These are phyloP conservation scores for Aspergillus persii DNA, from an alignment of 2,329 filamentous ascomycete species.

Conservation along the genomic window DNA sequence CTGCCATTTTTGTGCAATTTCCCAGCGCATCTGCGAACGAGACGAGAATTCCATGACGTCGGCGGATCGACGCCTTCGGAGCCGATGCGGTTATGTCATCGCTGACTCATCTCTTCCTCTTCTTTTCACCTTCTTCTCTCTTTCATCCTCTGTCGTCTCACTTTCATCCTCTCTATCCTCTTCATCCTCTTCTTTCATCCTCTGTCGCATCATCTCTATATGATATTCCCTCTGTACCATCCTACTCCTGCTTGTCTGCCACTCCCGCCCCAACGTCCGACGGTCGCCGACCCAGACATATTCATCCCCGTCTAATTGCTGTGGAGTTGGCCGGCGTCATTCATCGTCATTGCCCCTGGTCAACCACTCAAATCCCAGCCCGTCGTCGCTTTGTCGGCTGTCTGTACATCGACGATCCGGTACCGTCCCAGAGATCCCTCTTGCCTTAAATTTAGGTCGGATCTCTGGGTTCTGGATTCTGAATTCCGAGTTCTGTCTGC, in stretches of 20 bases:
- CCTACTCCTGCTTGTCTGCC: no score
- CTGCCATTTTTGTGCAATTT: no score
- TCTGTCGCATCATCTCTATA: no score
- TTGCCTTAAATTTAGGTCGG: background rate
- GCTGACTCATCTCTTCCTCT: background rate
- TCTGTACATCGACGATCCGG: background rate
- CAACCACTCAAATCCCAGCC: background rate
- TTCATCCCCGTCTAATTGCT: background rate
- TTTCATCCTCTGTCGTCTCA: no score
- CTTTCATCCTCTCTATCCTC: background rate
- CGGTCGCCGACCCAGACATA: background rate
- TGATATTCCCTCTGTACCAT: no score
- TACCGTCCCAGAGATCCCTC: background rate
- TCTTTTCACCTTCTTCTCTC: background rate
- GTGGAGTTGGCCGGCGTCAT: background rate
- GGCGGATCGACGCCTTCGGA: constrained; percentile 1
- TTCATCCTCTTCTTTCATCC: no score
- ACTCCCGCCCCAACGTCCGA: background rate
- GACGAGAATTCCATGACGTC: constrained; percentile 3
- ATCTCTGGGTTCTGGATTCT: no score
- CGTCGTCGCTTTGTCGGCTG: background rate
- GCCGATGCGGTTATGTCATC: background rate
- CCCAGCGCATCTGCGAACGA: background rate
- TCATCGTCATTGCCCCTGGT: background rate
- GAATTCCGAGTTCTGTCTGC: no score